phyloP scores from a whole-genome alignment of 179 eudicot genomes.

The Beta macrorhiza region DNA sequence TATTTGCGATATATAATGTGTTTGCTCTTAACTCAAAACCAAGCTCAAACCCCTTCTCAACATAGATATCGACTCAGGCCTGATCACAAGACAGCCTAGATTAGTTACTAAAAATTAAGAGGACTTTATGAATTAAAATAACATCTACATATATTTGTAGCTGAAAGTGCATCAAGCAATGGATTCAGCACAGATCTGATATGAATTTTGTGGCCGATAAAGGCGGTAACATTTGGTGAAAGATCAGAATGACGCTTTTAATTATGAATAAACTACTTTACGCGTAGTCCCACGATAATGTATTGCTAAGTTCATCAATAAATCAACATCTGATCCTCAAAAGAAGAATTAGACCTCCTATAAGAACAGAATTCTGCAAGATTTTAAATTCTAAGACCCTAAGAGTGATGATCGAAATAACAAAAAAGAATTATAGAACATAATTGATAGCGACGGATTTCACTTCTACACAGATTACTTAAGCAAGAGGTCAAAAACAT shows the following conservation, averaged over 20 bases:
- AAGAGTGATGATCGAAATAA: not conserved
- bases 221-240: too few species aligned
- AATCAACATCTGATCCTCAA: not conserved
- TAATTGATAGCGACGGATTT: not conserved
- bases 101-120: not conserved
- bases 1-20: not conserved
- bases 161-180: not conserved
- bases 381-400: not conserved
- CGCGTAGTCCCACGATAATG: not conserved
- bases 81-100: constrained; percentile 11
- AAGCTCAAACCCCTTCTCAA: constrained; percentile 18
- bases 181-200: constrained; percentile 5
- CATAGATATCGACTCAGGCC: constrained; percentile 1
- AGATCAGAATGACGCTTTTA: not conserved
- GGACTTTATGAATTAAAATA: not conserved
- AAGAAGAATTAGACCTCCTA: not conserved
- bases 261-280: not conserved
- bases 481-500: constrained; percentile 1
- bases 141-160: not conserved
- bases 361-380: not conserved
- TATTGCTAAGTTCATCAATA: not conserved
- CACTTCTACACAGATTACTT: not conserved
- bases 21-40: constrained; percentile 12
- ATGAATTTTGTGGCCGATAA: not conserved
- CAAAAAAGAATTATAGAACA: not conserved